A percentile compares a stretch with the other conserved stretches of the same genome.
Conservation (phyloP, 768 basidiomycete genomes). For the Termitomyces bulborhizus region DNA sequence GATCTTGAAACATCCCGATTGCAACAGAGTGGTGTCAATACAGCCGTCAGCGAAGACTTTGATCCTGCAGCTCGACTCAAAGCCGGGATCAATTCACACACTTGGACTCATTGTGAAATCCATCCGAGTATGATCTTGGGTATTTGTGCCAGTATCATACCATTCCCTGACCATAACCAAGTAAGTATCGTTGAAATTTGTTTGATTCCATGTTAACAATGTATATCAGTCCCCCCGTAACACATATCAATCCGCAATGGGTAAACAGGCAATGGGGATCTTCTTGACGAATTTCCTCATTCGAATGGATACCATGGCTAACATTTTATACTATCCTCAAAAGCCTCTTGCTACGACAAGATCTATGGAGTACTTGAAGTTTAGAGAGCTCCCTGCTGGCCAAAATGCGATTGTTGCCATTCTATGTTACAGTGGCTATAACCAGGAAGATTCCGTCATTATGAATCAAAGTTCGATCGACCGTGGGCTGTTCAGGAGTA, state of each 20-base stretch:
- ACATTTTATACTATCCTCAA: slow-evolving; percentile 98
- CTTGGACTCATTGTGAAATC: slow-evolving; percentile 99
- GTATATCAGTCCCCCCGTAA: slow-evolving; percentile 88
- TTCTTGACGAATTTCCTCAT: slow-evolving; percentile 97
- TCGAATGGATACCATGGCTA: slow-evolving; percentile 99
- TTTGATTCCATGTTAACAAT: slow-evolving; percentile 5
- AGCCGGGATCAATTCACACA: slow-evolving; percentile 76
- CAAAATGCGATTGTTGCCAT: slow-evolving; percentile 99
- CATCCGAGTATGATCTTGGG: slow-evolving; percentile 99
- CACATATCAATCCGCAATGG: slow-evolving; percentile 99
- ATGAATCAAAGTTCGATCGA: slow-evolving; percentile 99
- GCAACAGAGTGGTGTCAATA: slow-evolving; percentile 52
- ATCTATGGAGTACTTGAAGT: slow-evolving; percentile 98
- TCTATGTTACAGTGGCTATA: slow-evolving; percentile 97
- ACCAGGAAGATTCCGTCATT: slow-evolving; percentile 99
- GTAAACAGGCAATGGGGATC: slow-evolving; percentile 99
- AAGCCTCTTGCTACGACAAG: slow-evolving; percentile 98
- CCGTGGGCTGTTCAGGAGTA: slow-evolving; percentile 95
- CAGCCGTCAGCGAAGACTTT: slow-evolving; percentile 62
- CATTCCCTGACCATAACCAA: slow-evolving; percentile 99
- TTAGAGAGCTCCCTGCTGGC: slow-evolving; percentile 97
- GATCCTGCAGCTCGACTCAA: slow-evolving; percentile 89
- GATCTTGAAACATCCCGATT: slow-evolving; percentile 84
- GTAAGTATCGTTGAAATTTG: slow-evolving; percentile 35
- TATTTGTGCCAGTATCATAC: slow-evolving; percentile 97